Percentiles rank a stretch among this genome's conserved stretches.
These are phyloP conservation scores for Blastocystis sp. DNA, from an alignment of 352 stramenopile species.

Conservation along the genomic window DNA sequence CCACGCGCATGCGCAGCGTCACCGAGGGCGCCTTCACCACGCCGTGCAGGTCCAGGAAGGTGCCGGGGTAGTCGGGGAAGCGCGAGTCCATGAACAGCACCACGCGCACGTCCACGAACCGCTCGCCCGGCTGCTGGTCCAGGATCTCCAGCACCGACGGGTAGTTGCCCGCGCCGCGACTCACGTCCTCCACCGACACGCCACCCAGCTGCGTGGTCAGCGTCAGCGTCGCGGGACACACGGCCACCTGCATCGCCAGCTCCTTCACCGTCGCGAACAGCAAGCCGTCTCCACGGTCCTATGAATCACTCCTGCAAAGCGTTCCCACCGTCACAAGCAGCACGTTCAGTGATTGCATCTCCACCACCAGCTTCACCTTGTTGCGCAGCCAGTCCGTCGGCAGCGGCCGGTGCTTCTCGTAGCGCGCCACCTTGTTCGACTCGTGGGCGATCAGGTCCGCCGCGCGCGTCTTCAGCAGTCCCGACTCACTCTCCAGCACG, in stretches of 20 bases:
- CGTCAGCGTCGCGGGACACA: constrained; percentile 11
- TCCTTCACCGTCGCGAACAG: constrained; percentile 20
- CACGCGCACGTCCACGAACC: not conserved
- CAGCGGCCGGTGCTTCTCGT: not conserved
- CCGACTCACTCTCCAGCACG: not conserved
- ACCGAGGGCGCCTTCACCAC: constrained; percentile 6
- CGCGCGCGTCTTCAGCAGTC: constrained; percentile 6
- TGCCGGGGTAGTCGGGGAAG: constrained; percentile 36
- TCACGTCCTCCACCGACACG: constrained; percentile 15
- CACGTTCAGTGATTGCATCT: not conserved
- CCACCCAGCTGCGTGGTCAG: not conserved
- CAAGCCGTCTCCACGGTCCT: constrained; percentile 11
- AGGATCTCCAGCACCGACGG: constrained; percentile 36
- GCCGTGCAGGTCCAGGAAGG: not conserved
- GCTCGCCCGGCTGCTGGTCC: not conserved
- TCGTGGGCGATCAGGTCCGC: constrained; percentile 24
- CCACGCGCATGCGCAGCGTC: constrained; percentile 14
- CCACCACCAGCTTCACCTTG: constrained; percentile 9
- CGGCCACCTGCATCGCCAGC: not conserved
- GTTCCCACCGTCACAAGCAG: not conserved
- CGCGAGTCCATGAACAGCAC: constrained; percentile 6
- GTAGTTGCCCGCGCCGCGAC: constrained; percentile 11
- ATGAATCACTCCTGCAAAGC: too few species aligned
- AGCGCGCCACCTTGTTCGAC: not conserved
- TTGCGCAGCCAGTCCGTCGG: constrained; percentile 40